Percentiles rank a stretch among this genome's conserved stretches.
Conservation (phyloP, 78 protist genomes). For the Bigelowiella natans region DNA sequence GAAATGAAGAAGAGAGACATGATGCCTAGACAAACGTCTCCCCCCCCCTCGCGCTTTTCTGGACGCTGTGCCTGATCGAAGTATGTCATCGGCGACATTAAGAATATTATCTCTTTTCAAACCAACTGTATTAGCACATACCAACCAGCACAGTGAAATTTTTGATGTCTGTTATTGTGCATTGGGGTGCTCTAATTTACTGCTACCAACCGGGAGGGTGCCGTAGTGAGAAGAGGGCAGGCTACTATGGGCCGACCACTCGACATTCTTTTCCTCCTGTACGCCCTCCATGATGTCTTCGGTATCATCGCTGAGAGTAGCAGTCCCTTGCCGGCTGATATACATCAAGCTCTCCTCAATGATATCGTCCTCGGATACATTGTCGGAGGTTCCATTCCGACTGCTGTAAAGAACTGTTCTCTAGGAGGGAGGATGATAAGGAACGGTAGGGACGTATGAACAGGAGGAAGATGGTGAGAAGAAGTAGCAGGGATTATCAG, state of each 20-base stretch:
- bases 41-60: neutral
- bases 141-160: neutral
- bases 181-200: too few species aligned
- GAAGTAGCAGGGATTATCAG: too few species aligned
- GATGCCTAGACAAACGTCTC: neutral
- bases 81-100: too few species aligned
- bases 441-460: neutral
- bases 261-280: neutral
- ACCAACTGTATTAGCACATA: neutral
- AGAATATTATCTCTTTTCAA: too few species aligned
- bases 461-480: neutral
- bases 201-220: neutral
- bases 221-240: neutral
- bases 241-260: neutral
- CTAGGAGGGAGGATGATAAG: neutral
- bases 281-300: neutral
- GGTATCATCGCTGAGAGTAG: neutral
- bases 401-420: neutral
- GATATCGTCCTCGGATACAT: too few species aligned
- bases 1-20: neutral
- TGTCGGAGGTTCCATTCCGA: neutral
- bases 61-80: neutral
- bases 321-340: neutral
- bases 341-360: too few species aligned
- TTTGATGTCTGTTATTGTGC: too few species aligned